These are phyloP conservation scores for Ogataea parapolymorpha DNA, from an alignment of 805 yeast species.

Conservation along the genomic window DNA sequence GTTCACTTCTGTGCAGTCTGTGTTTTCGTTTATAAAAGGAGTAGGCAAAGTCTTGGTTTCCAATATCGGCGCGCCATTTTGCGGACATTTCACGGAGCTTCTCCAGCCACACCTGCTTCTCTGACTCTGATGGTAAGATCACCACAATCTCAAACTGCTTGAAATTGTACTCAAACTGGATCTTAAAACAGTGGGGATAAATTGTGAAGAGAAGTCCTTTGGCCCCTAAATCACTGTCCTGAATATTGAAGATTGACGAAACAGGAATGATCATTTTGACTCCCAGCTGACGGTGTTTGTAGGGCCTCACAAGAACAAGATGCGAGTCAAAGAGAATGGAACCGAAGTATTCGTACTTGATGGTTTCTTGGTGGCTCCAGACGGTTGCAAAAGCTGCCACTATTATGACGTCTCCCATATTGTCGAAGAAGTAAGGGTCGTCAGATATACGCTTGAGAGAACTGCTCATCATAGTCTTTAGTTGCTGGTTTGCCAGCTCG, in stretches of 20 bases:
- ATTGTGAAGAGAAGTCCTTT: slow-evolving; percentile 28
- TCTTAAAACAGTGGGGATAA: slow-evolving; percentile 36
- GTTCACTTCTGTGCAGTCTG: slow-evolving; percentile 7
- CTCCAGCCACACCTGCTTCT: slow-evolving; percentile 41
- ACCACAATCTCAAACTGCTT: slow-evolving; percentile 45
- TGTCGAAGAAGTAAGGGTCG: slow-evolving; percentile 37
- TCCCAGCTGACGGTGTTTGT: slow-evolving; percentile 27
- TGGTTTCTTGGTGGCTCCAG: slow-evolving; percentile 34
- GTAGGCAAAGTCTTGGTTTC: slow-evolving; percentile 28
- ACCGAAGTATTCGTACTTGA: slow-evolving; percentile 30
- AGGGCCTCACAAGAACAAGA: slow-evolving; percentile 36
- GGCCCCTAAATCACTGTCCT: slow-evolving; percentile 23
- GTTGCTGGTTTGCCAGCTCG: slow-evolving; percentile 13
- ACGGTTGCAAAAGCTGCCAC: slow-evolving; percentile 41
- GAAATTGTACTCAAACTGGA: slow-evolving; percentile 43
- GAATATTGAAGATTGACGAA: slow-evolving; percentile 26
- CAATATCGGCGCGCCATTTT: slow-evolving; percentile 31
- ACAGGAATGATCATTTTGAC: slow-evolving; percentile 50
- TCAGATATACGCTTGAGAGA: slow-evolving; percentile 11
- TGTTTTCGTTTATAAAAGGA: slow-evolving; percentile 20
- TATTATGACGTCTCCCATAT: slow-evolving; percentile 44
- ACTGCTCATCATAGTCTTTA: slow-evolving; percentile 16
- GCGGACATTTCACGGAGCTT: slow-evolving; percentile 13
- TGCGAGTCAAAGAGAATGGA: slow-evolving; percentile 50
- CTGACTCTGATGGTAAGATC: slow-evolving; percentile 32